Base-by-base conservation (phyloP, 805 yeast species). In the Metschnikowia colocasiae region DNA sequence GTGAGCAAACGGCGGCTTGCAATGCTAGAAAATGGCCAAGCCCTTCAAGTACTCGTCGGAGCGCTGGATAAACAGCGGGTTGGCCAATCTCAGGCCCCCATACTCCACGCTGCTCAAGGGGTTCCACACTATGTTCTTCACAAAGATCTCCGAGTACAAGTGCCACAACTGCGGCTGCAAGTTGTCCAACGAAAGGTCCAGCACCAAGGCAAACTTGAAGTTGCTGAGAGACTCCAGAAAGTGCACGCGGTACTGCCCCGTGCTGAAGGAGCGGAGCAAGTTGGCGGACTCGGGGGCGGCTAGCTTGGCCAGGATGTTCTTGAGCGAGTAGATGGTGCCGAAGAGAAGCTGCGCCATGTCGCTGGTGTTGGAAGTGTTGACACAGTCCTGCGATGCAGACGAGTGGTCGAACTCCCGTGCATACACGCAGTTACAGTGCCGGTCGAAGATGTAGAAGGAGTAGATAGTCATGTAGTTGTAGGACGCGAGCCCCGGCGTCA, bases 391-490 rank as follows among this genome's bases (percentile, higher is more conserved):
- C 8, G 57, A 37, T 19, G 51, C 45, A 51, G 34, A 15, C 5
- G 23, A 12, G 10, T 58, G 60, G 46, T 56, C 43, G 39, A 41
- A 47, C 62, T 87, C 95, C 45, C 95, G 73, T 52, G 80, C 79
- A 66, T 80, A 92, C 16, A 92, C 81, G 64, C 98, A 91, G 53
- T 85, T 70, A 67, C 97, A 87, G 67, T 92, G 97, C 62, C 94
- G 78, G 63, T 92, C 97, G 62, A 85, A 92, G 46, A 92, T 80
- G 87, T 90, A 87, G 61, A 91, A 85, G 9, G 96, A 87, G 68
- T 84, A 83, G 39, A 90, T 81, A 33, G 86, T 79, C 87, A 81
- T 81, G 32, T 6, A 6, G 16, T 27, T 8, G 27, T 10, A 4
- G 10, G 27, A 10, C 27, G 27, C 7, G 27, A 25, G 27, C 27